Evolutionary conservation across 352 stramenopile species (phyloP).

Genomic region (Phytophthora pseudosyringae): DNA sequence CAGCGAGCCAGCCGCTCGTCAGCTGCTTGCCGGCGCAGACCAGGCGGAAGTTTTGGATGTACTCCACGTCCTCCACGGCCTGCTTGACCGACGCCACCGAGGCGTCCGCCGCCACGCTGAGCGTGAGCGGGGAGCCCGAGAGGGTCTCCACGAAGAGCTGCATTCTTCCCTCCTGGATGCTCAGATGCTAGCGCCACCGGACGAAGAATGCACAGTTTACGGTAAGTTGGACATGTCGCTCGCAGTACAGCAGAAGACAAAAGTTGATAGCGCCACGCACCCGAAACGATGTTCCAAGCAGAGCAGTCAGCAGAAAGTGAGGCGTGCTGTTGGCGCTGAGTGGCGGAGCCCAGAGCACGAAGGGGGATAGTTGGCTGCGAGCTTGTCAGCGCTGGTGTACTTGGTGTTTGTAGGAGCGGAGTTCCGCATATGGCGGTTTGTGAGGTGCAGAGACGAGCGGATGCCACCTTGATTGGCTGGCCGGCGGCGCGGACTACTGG

Average conservation of each 20-base stretch:
- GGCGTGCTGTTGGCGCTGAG: slow-evolving; percentile 4
- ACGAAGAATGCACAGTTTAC: slow-evolving; percentile 3
- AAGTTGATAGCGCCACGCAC: slow-evolving; percentile 28
- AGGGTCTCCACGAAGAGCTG: slow-evolving; percentile 95
- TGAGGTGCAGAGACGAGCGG: neutral
- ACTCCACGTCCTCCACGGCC: slow-evolving; percentile 95
- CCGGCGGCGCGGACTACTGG: slow-evolving; percentile 23
- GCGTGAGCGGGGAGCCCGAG: slow-evolving; percentile 81
- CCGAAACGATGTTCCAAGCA: slow-evolving; percentile 83
- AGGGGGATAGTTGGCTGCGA: slow-evolving; percentile 18
- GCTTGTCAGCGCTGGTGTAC: slow-evolving; percentile 11
- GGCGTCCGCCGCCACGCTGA: slow-evolving; percentile 83
- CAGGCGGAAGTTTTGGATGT: slow-evolving; percentile 94
- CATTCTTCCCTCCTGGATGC: slow-evolving; percentile 94
- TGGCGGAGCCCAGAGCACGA: neutral
- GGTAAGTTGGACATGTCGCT: slow-evolving; percentile 3
- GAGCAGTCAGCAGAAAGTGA: slow-evolving; percentile 95
- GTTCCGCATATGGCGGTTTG: slow-evolving; percentile 16
- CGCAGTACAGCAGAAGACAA: neutral
- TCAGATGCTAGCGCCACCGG: slow-evolving; percentile 73
- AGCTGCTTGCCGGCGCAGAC: slow-evolving; percentile 87
- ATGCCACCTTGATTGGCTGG: slow-evolving; percentile 27
- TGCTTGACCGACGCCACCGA: slow-evolving; percentile 93
- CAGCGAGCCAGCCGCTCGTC: slow-evolving; percentile 86
- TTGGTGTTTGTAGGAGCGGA: neutral